These are phyloP conservation scores for Solanum habrochaites DNA, from an alignment of 257 asterid species.

Conservation along the genomic window DNA sequence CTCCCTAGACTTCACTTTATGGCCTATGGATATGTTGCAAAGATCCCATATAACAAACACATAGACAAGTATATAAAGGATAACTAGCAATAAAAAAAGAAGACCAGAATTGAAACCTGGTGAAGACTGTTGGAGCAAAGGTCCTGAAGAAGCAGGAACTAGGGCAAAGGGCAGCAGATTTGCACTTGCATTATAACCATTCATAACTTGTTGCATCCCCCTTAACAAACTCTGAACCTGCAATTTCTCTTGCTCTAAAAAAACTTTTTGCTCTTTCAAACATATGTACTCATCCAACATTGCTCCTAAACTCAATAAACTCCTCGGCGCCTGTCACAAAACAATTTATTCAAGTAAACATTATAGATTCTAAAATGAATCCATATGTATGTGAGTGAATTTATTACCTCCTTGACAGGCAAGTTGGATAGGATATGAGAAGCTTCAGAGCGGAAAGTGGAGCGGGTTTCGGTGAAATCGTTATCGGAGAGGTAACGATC, in stretches of 20 bases:
- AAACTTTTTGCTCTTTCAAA: slow-evolving; percentile 72
- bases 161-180: slow-evolving; percentile 13
- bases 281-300: slow-evolving; percentile 78
- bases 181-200: slow-evolving; percentile 33
- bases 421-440: slow-evolving; percentile 61
- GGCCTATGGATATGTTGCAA: background rate
- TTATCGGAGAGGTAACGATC: slow-evolving; percentile 82
- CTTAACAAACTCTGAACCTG: slow-evolving; percentile 56
- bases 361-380: background rate
- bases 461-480: slow-evolving; percentile 33
- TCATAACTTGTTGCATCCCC: slow-evolving; percentile 79
- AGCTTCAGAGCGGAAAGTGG: slow-evolving; percentile 75
- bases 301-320: slow-evolving; percentile 61
- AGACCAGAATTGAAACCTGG: background rate
- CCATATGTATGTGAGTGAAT: background rate
- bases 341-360: background rate
- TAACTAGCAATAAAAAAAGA: background rate
- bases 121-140: background rate
- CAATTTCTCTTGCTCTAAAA: slow-evolving; percentile 52
- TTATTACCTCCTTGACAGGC: slow-evolving; percentile 55
- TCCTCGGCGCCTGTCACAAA: slow-evolving; percentile 59
- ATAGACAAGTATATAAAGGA: background rate
- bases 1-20: background rate
- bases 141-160: background rate
- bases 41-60: background rate